phyloP scores from a whole-genome alignment of 495 filamentous ascomycete species.

The Aspergillus leporis region DNA sequence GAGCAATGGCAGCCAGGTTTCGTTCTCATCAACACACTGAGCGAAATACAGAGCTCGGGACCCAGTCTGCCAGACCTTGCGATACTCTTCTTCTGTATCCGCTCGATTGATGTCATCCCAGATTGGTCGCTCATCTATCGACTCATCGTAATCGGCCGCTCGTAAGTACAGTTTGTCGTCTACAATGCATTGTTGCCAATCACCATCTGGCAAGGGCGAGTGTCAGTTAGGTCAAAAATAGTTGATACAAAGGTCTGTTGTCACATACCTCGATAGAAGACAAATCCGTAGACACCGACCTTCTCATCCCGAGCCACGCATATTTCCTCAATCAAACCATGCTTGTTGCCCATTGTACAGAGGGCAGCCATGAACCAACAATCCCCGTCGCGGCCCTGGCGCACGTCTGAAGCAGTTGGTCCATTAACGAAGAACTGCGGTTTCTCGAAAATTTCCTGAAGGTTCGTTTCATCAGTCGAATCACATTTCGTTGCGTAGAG shows the following conservation, averaged over 20 bases:
- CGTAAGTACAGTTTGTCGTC: conserved; percentile 84
- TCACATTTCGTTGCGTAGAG: not conserved
- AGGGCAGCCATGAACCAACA: conserved; percentile 92
- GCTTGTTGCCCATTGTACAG: conserved; percentile 79
- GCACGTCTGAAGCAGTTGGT: conserved; percentile 78
- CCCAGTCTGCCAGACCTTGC: conserved; percentile 70
- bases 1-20: conserved; percentile 92
- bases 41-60: conserved; percentile 83
- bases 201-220: conserved; percentile 60
- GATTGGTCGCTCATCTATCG: conserved; percentile 59
- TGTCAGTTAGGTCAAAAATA: conserved; percentile 4
- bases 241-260: not conserved
- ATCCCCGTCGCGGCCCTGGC: conserved; percentile 78
- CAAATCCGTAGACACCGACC: conserved; percentile 92
- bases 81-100: conserved; percentile 77
- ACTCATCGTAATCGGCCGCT: conserved; percentile 80
- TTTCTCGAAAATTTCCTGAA: conserved; percentile 79
- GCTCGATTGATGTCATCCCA: conserved; percentile 72
- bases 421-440: conserved; percentile 86
- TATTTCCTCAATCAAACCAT: conserved; percentile 72
- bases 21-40: conserved; percentile 79
- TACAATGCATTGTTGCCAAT: conserved; percentile 89
- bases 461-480: conserved; percentile 1
- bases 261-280: conserved; percentile 74
- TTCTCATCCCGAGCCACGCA: conserved; percentile 80